Base-by-base conservation (phyloP, 192 early-diverging fungal species). In the Rhizophagus prolifer region DNA sequence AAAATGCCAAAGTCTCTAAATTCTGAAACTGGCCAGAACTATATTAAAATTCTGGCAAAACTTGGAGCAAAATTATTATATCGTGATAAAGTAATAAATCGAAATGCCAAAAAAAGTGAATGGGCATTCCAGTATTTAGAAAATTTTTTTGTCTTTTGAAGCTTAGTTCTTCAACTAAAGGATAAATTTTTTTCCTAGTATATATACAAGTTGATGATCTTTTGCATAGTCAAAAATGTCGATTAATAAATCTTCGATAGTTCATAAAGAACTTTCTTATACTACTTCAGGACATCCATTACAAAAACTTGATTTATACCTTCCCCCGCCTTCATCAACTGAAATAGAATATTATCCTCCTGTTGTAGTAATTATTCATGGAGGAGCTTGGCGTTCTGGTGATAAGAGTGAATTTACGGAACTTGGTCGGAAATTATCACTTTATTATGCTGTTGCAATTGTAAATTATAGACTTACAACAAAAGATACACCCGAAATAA, bases 301-400 rank as follows among this genome's bases (percentile, higher is more conserved):
- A 74, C 74, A 75, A 34, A 65, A 61, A n/a, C 74, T 75, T 46
- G 74, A 75, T 58, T 38, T 75, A 8, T 47, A 47, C 30, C 10
- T 75, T 46, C 74, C 62, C 30, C 30, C 28, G 19, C 21, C 14
- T 44, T 44, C 14, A 26, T 3, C 26, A 36, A 59, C 26, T 31
- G 23, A 59, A 21, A 21, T 16, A 38, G 25, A 31, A 4, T 71
- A 10, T 21, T 25, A n/a, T 65, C 60, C 74, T 44, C 62, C 74
- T 30, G 23, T 75, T 30, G 3, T 92, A 2, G 85, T 96, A 8
- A 93, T 90, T 82, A 78, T 95, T 21, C 93, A 95, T 81, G 95
- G 96, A 25, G 96, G 96, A 4, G 92, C 94, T 16, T 97, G 96
- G 96, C 85, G 91, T 5, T 83, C 89, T 0, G 93, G 92, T 61